Base-by-base conservation (phyloP, 192 early-diverging fungal genomes). In the Entomortierella chlamydospora region DNA sequence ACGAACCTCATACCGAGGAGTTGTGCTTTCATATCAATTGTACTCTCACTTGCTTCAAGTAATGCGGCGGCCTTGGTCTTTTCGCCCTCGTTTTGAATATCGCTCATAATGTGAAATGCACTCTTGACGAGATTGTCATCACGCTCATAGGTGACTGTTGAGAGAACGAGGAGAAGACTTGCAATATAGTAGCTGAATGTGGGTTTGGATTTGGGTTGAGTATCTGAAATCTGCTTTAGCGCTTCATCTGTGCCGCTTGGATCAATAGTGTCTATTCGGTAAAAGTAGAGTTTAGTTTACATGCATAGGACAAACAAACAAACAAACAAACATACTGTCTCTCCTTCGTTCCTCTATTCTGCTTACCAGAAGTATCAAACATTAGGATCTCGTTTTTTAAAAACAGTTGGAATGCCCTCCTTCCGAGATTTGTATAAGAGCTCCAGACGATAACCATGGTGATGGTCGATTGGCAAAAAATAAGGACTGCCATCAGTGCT, bases 101-200 rank as follows among this genome's bases (percentile, higher is more conserved):
- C 12, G 1, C 50, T 51, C 10, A 77, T 34, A 25, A 72, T 50
- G 6, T 68, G 29, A 29, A 79, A 67, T 3, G 85, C 87, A 7
- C 73, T 33, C 43, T 67, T 74, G 10, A 88, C 87, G 28, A 71
- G 60, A 18, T 68, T 64, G 39, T 82, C 84, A 10, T 87, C 65
- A 12, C 87, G 68, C 41, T 87, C 86, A 37, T 87, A 88, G 0
- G 86, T 70, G 1, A 87, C 26, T 23, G 87, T 60, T 2, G 87
- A 83, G 11, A 88, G 65, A 31, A 76, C 43, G 41, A 83, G 77
- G 12, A 88, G 39, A 7, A 83, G 68, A 29, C 84, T 68, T 8
- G 85, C 83, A 18, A 83, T 65, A 61, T 87, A 81, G 55, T 87
- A 76, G 50, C 54, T 71, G 57, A 82, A 82, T 7, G 15, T 20